phyloP scores from a whole-genome alignment of 2,329 filamentous ascomycete genomes.

The Peltaster fructicola region DNA sequence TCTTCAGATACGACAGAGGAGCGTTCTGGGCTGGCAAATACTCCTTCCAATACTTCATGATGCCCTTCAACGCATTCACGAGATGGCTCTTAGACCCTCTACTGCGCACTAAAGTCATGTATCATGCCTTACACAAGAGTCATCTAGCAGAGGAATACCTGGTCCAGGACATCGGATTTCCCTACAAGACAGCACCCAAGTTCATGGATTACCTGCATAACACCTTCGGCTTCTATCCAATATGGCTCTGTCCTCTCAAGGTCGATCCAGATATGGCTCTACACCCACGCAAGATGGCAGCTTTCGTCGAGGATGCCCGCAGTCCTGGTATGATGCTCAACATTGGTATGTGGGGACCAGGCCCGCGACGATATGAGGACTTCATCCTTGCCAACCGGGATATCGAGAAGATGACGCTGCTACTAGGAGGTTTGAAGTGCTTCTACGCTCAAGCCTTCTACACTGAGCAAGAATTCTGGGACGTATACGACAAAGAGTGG shows the following conservation, averaged over 20 bases:
- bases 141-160: slow-evolving; percentile 39
- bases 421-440: slow-evolving; percentile 49
- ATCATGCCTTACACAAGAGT: slow-evolving; percentile 43
- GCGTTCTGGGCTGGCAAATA: slow-evolving; percentile 47
- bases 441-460: slow-evolving; percentile 55
- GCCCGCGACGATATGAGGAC: slow-evolving; percentile 23
- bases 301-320: slow-evolving; percentile 7
- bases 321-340: slow-evolving; percentile 22
- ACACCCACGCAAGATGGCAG: slow-evolving; percentile 9
- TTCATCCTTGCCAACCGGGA: slow-evolving; percentile 40
- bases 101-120: slow-evolving; percentile 44
- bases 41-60: slow-evolving; percentile 42
- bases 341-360: slow-evolving; percentile 59
- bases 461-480: slow-evolving; percentile 50
- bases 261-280: slow-evolving; percentile 10
- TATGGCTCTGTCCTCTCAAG: slow-evolving; percentile 40
- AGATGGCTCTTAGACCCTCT: slow-evolving; percentile 42
- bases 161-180: slow-evolving; percentile 45
- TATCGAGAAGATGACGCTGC: slow-evolving; percentile 41
- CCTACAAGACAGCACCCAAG: slow-evolving; percentile 30
- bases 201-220: slow-evolving; percentile 37
- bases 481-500: slow-evolving; percentile 39
- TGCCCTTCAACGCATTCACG: slow-evolving; percentile 42
- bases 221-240: slow-evolving; percentile 33
- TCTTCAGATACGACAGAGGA: slow-evolving; percentile 54